Conservation (phyloP, 108 stramenopile genomes). For the Aurantiochytrium sp. region DNA sequence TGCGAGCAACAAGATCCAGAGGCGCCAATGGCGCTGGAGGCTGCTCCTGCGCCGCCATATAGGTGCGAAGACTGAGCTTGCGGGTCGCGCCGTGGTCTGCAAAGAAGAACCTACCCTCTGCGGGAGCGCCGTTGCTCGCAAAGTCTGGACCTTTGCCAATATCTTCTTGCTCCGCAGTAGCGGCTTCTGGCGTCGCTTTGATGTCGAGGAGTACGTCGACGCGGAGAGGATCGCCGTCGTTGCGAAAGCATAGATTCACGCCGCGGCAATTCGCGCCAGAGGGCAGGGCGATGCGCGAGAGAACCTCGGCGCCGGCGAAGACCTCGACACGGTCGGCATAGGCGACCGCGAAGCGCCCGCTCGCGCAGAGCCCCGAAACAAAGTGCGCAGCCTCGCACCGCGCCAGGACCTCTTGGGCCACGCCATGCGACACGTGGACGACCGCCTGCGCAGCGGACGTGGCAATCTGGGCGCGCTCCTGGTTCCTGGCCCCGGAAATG, state of each 20-base stretch:
- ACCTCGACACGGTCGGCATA: background rate
- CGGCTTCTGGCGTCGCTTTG: background rate
- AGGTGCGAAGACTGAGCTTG: too few relatives aligned
- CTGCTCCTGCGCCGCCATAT: too few relatives aligned
- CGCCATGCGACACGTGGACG: background rate
- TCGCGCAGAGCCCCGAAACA: background rate
- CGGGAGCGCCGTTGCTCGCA: too few relatives aligned
- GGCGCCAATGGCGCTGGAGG: too few relatives aligned
- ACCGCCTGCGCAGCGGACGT: background rate
- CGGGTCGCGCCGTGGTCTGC: too few relatives aligned
- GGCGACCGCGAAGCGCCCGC: background rate
- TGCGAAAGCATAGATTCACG: background rate
- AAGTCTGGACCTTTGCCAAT: too few relatives aligned
- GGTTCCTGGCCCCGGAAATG: background rate
- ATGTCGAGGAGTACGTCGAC: background rate
- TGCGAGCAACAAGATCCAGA: too few relatives aligned
- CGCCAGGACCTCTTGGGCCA: background rate
- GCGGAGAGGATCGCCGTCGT: too few relatives aligned
- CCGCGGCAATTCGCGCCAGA: background rate
- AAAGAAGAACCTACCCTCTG: too few relatives aligned
- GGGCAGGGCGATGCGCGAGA: background rate
- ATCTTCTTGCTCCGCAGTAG: background rate
- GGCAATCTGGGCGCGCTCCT: background rate
- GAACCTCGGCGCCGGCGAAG: background rate
- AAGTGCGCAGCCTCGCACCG: background rate